Evolutionary conservation across 1,284 basidiomycete genomes (phyloP), one percentile per base, ranked within the genome.

Genomic region (Ustilago shanxiensis): DNA sequence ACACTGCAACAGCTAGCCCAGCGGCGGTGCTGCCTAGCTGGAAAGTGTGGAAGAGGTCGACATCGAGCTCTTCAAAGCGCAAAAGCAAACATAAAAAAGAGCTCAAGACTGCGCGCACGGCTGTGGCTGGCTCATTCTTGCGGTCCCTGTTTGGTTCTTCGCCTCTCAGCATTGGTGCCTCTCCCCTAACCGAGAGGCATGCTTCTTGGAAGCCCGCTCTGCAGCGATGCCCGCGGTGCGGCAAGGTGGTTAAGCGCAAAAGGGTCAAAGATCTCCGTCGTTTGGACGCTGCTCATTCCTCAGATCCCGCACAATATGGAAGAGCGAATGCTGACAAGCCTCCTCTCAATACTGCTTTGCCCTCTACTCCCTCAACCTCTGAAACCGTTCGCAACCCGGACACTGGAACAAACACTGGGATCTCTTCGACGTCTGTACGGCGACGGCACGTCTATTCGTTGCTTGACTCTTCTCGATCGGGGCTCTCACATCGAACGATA

Each of bases 401-500:
- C 4, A 2, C 44, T 28, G 44, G 24, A 6, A 41, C 11, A 11
- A 39, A 13, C 4, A 2, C 44, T 28, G 44, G 24, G 2, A 41
- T n/a, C 11, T 6, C 50, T 22, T 7, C 31, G 2, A 37, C 53
- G 2, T 66, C 60, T 22, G 51, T 56, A 18, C 60, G 60, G 24
- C 65, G 60, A 37, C 65, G 65, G 2, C 64, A 63, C 37, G 7
- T 44, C 0, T 64, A 64, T 18, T 60, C 70, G 57, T 33, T 59
- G 10, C 18, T 60, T 51, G 20, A 52, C 39, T 20, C 60, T 35
- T 47, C 53, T 3, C 52, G 49, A 52, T 57, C 54, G 4, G 47
- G 18, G 2, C 6, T 44, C 13, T 50, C 69, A 24, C 37, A 56
- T 24, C 55, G 60, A 59, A 62, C 60, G 11, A 26, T 88, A 89